Evolutionary conservation across 108 stramenopile species (phyloP), one percentile per base, ranked within the genome.

Genomic region (Cylindrotheca closterium): DNA sequence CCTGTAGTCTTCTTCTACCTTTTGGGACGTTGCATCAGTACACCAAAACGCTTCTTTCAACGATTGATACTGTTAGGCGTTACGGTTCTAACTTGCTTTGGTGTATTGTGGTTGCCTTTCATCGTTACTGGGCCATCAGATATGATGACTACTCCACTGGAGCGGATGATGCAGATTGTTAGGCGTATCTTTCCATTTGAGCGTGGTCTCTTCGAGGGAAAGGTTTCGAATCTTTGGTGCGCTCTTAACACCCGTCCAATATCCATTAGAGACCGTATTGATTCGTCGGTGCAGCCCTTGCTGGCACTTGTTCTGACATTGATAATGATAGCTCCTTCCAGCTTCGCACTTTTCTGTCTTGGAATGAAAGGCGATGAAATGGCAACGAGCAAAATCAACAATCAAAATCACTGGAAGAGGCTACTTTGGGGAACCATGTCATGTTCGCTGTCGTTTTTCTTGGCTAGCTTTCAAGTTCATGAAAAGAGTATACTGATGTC

Each of bases 181-280:
- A 70, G 56, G 26, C 82, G 97, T 19, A 72, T 95, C 51, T 96
- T 98, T 63, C 97, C 97, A 2, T 88, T 98, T 52, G 70, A 90
- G 27, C 86, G 97, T 12, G 97, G 97, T 23, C 55, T 98, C 55
- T 98, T 98, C 75, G 97, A 98, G 77, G 95, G 89, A 29, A 98
- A 98, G 63, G 97, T 98, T 1, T 67, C 96, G 49, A 96, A 96
- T 78, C 17, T 95, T 5, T 98, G 97, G 97, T 98, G 88, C 79
- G 87, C 81, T 12, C 47, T 89, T 32, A 81, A 79, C 18, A 64
- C 83, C 18, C 80, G 74, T 33, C 91, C 91, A 7, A 49, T 93
- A 32, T 81, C 73, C 1, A 81, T 93, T 31, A 85, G 86, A 17
- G 37, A 71, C 23, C 78, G 85, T 0, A 75, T 95, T 33, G 72